Evolutionary conservation across 805 yeast genomes (phyloP).

Genomic region (Phaffomyces antillensis): DNA sequence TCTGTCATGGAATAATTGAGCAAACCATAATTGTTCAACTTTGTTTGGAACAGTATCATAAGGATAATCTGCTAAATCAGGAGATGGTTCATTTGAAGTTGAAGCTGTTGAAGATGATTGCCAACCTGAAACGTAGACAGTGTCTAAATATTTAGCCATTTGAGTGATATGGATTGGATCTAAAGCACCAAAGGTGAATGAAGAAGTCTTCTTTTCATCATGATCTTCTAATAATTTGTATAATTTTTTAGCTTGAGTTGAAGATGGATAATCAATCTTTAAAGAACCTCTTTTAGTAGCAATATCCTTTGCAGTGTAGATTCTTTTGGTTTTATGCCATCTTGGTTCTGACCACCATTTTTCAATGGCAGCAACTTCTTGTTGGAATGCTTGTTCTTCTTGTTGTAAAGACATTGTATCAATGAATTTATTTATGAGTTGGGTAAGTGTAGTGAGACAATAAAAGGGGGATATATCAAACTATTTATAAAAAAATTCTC

Average conservation of each 20-base stretch:
- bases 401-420: conserved; percentile 8
- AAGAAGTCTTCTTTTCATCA: conserved; percentile 61
- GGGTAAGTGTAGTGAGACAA: too few relatives aligned
- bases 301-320: conserved; percentile 82
- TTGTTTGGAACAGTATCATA: conserved; percentile 98
- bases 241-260: conserved; percentile 75
- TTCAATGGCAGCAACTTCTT: conserved; percentile 64
- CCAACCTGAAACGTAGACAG: conserved; percentile 96
- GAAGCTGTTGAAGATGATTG: conserved; percentile 98
- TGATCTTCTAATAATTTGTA: conserved; percentile 65
- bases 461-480: background rate
- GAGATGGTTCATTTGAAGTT: conserved; percentile 95
- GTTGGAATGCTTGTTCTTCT: conserved; percentile 21
- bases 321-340: conserved; percentile 83
- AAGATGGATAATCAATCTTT: conserved; percentile 68
- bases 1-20: conserved; percentile 95
- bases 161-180: conserved; percentile 95
- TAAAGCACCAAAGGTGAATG: conserved; percentile 91
- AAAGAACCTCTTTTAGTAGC: conserved; percentile 83
- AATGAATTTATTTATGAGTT: background rate
- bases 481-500: conserved; percentile 4
- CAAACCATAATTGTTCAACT: conserved; percentile 94
- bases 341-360: conserved; percentile 94
- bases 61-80: conserved; percentile 97
- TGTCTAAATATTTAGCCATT: conserved; percentile 93